phyloP scores from a whole-genome alignment of 2,329 filamentous ascomycete genomes.

The Diaporthe aspalathi region DNA sequence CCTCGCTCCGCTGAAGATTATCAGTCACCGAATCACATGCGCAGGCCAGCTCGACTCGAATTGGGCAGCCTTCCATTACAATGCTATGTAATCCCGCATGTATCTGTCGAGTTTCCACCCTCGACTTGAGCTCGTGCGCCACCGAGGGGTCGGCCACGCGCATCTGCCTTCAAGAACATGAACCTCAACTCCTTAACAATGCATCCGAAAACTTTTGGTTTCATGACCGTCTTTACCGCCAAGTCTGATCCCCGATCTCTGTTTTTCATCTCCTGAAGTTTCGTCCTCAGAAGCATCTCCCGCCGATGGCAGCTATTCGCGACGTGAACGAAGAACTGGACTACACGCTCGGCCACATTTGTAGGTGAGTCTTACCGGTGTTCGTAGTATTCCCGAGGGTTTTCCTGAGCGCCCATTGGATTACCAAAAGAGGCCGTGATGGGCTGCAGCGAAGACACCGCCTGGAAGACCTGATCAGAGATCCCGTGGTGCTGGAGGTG shows the following conservation, averaged over 20 bases:
- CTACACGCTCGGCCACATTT: neutral
- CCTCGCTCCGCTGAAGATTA: neutral
- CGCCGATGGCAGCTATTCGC: neutral
- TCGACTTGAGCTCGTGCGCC: neutral
- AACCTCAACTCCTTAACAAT: slow-evolving; percentile 22
- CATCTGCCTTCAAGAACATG: slow-evolving; percentile 10
- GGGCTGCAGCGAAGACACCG: slow-evolving; percentile 38
- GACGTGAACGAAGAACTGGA: neutral
- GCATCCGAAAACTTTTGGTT: slow-evolving; percentile 20
- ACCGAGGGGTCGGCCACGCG: neutral
- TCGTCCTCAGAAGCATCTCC: neutral
- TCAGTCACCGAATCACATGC: neutral
- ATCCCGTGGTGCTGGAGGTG: slow-evolving; percentile 39
- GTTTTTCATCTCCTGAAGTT: too few species aligned
- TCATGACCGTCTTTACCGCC: neutral
- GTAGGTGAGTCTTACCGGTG: slow-evolving; percentile 13
- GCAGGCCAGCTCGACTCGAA: neutral
- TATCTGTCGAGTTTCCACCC: neutral
- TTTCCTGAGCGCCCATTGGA: slow-evolving; percentile 30
- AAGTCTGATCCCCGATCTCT: neutral
- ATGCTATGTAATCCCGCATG: slow-evolving; percentile 21
- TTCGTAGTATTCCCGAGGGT: slow-evolving; percentile 19
- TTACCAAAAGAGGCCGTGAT: slow-evolving; percentile 39
- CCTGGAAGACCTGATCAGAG: slow-evolving; percentile 38
- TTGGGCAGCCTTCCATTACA: slow-evolving; percentile 24